Base-by-base conservation (phyloP, 306 rosid species). In the Quercus engelmannii region DNA sequence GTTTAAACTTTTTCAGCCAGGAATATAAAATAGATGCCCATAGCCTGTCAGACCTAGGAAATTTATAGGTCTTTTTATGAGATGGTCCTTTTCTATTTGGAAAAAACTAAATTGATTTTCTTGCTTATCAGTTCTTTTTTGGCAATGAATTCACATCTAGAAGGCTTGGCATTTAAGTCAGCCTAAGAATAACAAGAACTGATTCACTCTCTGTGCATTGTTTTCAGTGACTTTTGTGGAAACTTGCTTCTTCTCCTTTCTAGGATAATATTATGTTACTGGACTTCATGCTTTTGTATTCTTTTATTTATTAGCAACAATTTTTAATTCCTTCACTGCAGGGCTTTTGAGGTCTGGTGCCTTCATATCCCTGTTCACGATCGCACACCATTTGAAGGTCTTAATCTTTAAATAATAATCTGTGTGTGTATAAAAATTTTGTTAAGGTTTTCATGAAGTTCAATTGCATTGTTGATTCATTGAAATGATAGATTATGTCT, bases 281-380 rank as follows among this genome's bases (percentile, higher is more conserved):
- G 4, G 46, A 65, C 35, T 25, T 19, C 1, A 18, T 18, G 19
- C 1, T 30, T 67, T 31, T 3, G 71, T 10, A 3, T 35, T 18
- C 46, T 41, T 41, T 21, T 33, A 3, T 4, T 62, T 67, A 18
- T 10, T 75, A 18, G 71, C 46, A 67, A 19, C 14, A 67, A 31
- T 80, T 35, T 52, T 26, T 30, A 57, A 56, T 76, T 81, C 63
- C 58, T 69, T 30, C 25, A 62, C 21, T 80, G 73, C 91, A 95
- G 99, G 92, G 91, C 84, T 76, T 95, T 95, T 20, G 97, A 93
- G 87, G 98, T 95, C 84, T 88, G 89, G 65, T 95, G 99, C 87
- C 85, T 95, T 86, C 96, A 95, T 76, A 87, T 95, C 78, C 99
- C 99, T 54, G 89, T 82, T 74, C 82, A 74, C 1, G 99, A 95